Evolutionary conservation across 2,329 filamentous ascomycete genomes (phyloP).

Genomic region (Sporothrix pallida): DNA sequence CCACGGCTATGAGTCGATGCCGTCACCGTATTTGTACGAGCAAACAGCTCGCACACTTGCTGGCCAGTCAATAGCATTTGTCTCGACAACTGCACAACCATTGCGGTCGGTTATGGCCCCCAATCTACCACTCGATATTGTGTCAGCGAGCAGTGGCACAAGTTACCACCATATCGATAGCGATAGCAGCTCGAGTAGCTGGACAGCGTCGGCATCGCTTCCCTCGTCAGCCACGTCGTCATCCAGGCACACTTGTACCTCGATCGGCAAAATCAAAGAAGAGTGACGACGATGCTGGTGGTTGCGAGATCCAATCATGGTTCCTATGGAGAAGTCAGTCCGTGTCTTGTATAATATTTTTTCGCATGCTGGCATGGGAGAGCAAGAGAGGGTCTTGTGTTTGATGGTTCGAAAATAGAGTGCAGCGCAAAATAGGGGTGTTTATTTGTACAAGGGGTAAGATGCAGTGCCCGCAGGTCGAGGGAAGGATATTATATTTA

Average conservation of each 20-base stretch:
- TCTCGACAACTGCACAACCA: neutral
- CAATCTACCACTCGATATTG: neutral
- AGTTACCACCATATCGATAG: neutral
- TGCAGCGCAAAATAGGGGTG: neutral
- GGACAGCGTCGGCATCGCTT: neutral
- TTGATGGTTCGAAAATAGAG: slow-evolving; percentile 6
- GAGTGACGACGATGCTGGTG: neutral
- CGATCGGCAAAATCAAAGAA: neutral
- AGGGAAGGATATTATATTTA: neutral
- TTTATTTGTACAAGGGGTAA: neutral
- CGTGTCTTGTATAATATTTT: neutral
- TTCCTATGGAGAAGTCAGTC: neutral
- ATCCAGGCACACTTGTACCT: neutral
- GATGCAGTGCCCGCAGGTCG: neutral
- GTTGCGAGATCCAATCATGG: neutral
- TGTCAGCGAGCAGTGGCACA: neutral
- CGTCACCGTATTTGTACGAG: neutral
- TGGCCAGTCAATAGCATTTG: neutral
- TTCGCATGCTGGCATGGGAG: slow-evolving; percentile 7
- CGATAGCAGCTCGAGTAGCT: slow-evolving; percentile 9
- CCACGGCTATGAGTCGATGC: neutral
- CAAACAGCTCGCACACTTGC: neutral
- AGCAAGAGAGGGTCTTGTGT: neutral
- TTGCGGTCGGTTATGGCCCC: neutral
- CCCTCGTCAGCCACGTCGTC: slow-evolving; percentile 1